Percentiles rank a stretch among this genome's conserved stretches.
These are phyloP conservation scores for Rhodotorula babjevae DNA, from an alignment of 768 basidiomycete species.

Conservation along the genomic window DNA sequence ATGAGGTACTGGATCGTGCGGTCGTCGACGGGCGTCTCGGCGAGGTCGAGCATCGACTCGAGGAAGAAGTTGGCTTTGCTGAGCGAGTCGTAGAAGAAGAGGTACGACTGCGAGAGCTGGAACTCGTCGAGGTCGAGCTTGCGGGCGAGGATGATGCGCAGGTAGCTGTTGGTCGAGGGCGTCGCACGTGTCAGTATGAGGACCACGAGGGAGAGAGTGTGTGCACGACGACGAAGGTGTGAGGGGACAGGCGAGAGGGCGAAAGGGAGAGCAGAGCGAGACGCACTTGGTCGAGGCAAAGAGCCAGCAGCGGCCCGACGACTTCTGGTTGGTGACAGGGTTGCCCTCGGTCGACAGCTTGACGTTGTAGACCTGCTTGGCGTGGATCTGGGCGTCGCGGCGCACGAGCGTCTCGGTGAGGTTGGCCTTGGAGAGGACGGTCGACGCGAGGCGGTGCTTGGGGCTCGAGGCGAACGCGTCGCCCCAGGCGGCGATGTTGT, in stretches of 20 bases:
- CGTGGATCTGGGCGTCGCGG: constrained; percentile 39
- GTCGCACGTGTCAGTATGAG: background rate
- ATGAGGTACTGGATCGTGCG: constrained; percentile 75
- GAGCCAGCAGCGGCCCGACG: constrained; percentile 74
- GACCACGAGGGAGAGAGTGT: too few relatives aligned
- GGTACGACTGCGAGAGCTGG: constrained; percentile 67
- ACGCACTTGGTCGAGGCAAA: constrained; percentile 77
- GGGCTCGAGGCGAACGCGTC: constrained; percentile 37
- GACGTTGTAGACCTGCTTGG: constrained; percentile 44
- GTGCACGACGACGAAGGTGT: too few relatives aligned
- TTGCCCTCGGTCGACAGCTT: constrained; percentile 32
- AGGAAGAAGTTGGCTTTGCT: constrained; percentile 73
- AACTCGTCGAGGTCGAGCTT: constrained; percentile 75
- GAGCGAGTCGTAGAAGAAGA: constrained; percentile 92
- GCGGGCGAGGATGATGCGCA: constrained; percentile 74
- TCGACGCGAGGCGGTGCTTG: constrained; percentile 29
- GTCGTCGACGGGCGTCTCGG: constrained; percentile 72
- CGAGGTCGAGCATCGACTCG: constrained; percentile 62
- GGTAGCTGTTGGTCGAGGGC: background rate
- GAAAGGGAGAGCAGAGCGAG: too few relatives aligned
- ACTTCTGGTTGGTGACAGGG: constrained; percentile 43
- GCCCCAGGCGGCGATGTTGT: constrained; percentile 42
- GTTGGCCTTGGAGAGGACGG: constrained; percentile 45
- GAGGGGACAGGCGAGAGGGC: too few relatives aligned
- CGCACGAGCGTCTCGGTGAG: constrained; percentile 44